A percentile compares a stretch with the other conserved stretches of the same genome.
Evolutionary conservation across 1,139 yeast species (phyloP).

Genomic region (Torulaspora pretoriensis): DNA sequence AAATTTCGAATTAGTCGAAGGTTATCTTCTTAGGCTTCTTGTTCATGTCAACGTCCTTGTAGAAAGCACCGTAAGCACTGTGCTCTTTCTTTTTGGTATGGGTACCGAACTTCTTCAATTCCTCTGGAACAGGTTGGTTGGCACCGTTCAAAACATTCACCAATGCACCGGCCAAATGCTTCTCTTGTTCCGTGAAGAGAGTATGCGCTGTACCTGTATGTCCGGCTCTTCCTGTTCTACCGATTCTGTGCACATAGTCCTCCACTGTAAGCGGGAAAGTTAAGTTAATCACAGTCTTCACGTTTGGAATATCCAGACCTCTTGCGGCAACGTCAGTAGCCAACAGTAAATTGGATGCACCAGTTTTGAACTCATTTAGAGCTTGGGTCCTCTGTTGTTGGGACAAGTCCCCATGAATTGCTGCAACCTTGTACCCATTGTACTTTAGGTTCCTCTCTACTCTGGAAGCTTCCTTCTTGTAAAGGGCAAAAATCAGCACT

Average conservation of each 20-base stretch:
- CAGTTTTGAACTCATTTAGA: conserved; percentile 76
- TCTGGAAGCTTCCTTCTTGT: conserved; percentile 93
- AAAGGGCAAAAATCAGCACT: conserved; percentile 85
- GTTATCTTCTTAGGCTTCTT: conserved; percentile 90
- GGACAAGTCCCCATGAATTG: conserved; percentile 92
- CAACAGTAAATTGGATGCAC: conserved; percentile 67
- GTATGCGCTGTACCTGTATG: conserved; percentile 93
- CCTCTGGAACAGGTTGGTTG: conserved; percentile 95
- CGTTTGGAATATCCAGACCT: conserved; percentile 97
- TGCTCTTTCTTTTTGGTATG: conserved; percentile 98
- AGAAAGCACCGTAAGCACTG: conserved; percentile 94
- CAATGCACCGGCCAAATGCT: conserved; percentile 92
- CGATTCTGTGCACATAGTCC: conserved; percentile 96
- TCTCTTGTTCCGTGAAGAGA: conserved; percentile 92
- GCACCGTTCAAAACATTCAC: conserved; percentile 92
- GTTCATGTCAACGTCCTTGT: conserved; percentile 81
- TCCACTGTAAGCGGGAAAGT: conserved; percentile 97
- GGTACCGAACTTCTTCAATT: conserved; percentile 88
- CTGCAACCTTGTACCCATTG: conserved; percentile 78
- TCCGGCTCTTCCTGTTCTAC: conserved; percentile 99
- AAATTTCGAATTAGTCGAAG: conserved; percentile 41
- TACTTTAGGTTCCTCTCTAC: conserved; percentile 71
- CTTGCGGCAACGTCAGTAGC: conserved; percentile 99
- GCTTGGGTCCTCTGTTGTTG: conserved; percentile 93
- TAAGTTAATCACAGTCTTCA: conserved; percentile 88